Evolutionary conservation across 306 rosid species (phyloP).

Genomic region (Hippophae gyantsensis): DNA sequence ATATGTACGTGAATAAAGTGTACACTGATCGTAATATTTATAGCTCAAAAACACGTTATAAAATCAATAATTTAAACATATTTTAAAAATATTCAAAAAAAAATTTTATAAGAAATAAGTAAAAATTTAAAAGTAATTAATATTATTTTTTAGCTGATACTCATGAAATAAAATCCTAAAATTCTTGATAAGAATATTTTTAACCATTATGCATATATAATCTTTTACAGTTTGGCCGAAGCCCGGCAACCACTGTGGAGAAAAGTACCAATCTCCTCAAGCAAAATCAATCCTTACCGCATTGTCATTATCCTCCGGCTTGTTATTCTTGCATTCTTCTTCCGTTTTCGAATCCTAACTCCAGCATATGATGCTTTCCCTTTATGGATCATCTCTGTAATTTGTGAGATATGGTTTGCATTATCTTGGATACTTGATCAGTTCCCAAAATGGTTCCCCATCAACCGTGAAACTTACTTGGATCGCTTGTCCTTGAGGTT

Average conservation of each 20-base stretch:
- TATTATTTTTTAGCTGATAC: too few species aligned
- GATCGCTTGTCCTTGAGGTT: slow-evolving; percentile 76
- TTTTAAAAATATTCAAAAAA: too few species aligned
- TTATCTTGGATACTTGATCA: slow-evolving; percentile 86
- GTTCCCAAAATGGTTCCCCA: slow-evolving; percentile 87
- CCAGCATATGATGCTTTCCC: slow-evolving; percentile 73
- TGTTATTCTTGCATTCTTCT: slow-evolving; percentile 58
- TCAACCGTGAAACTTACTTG: slow-evolving; percentile 64
- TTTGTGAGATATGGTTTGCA: slow-evolving; percentile 87
- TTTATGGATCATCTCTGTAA: slow-evolving; percentile 75
- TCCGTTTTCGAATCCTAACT: slow-evolving; percentile 62
- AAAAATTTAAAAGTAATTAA: too few species aligned
- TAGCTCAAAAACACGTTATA: too few species aligned
- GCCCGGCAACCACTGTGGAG: slow-evolving; percentile 88
- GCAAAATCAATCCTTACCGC: slow-evolving; percentile 86
- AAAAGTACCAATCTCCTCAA: slow-evolving; percentile 61
- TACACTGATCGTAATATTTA: too few species aligned
- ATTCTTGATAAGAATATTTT: too few species aligned
- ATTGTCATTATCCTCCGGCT: slow-evolving; percentile 71
- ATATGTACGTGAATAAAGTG: too few species aligned
- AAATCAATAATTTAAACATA: too few species aligned
- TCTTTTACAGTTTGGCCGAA: slow-evolving; percentile 50
- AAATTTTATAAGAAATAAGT: too few species aligned
- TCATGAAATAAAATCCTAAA: too few species aligned
- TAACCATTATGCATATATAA: background rate